Base-by-base conservation (phyloP, 306 rosid species). In the Erythrophleum fordii region DNA sequence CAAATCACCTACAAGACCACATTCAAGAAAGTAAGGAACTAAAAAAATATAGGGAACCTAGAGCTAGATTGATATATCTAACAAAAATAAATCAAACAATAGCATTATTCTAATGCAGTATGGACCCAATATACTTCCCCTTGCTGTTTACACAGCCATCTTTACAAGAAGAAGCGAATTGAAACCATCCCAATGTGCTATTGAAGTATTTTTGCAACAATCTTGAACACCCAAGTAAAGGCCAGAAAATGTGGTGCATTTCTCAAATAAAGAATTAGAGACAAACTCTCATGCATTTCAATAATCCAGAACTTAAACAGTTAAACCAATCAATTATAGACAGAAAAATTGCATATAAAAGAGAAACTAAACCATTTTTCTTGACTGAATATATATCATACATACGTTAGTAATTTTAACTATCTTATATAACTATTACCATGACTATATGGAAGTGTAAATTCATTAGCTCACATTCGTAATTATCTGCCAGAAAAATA, bases 1-100 rank as follows among this genome's bases (percentile, higher is more conserved):
- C 77, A 85, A 82, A 84, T 91, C 93, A 83, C 97, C 97, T 88
- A 83, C 70, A 79, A 46, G 48, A 77, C 77, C 28, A 68, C 69
- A 25, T 55, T 60, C 35, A 6, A 59, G 39, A 17, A 62, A 51
- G 71, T 65, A 61, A 28, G 26, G 18, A 35, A 45, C 34, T 49
- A 31, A 53, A 25, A 13, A 25, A 58, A 25, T 46, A 58, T 1
- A 65, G 81, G 14, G 6, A 55, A 48, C 65, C 39, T 13, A 29
- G 13, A 46, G 44, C 6, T 2, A 45, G 48, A 74, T 23, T 13
- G 45, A 14, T 16, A 76, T 58, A 60, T 59, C 0, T 13, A 7
- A 35, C 20, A 52, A 26, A 80, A 70, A 31, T 5, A 60, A 74
- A 45, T 23, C 6, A 37, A 60, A 28, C 22, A 28, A 51, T 34